Percentiles rank a stretch among this genome's conserved stretches.
phyloP scores from a whole-genome alignment of 2,329 filamentous ascomycete genomes.

The Aspergillus costaricaensis region DNA sequence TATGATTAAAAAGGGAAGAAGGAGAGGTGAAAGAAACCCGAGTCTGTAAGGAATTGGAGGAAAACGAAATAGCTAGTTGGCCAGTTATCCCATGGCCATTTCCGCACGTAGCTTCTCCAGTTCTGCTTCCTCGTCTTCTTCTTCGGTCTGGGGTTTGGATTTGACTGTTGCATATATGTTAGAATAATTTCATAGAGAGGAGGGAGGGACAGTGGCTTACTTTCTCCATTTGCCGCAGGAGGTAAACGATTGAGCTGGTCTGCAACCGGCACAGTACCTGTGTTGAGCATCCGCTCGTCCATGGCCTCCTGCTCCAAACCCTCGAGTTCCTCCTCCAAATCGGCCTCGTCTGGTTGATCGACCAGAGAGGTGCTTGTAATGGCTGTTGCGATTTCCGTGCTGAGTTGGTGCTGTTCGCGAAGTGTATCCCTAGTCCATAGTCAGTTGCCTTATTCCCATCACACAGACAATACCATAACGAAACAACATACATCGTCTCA shows the following conservation, averaged over 20 bases:
- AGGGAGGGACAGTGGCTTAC: conserved; percentile 57
- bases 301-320: conserved; percentile 87
- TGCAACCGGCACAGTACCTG: conserved; percentile 77
- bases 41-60: background rate
- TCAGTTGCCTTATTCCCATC: background rate
- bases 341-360: conserved; percentile 77
- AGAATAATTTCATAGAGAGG: background rate
- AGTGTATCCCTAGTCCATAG: conserved; percentile 72
- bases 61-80: background rate
- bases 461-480: background rate
- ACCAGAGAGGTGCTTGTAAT: conserved; percentile 72
- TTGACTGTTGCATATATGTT: conserved; percentile 38
- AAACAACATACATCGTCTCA: conserved; percentile 75
- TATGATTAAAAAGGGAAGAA: background rate
- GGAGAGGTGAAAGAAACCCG: conserved; percentile 3
- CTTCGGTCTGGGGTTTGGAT: conserved; percentile 58
- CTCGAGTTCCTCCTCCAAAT: conserved; percentile 83
- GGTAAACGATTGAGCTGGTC: conserved; percentile 79
- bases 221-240: conserved; percentile 69
- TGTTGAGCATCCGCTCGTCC: conserved; percentile 91
- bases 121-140: conserved; percentile 96
- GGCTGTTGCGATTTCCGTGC: conserved; percentile 85
- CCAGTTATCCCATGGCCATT: conserved; percentile 78
- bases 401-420: conserved; percentile 87
- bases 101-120: conserved; percentile 90